Percentiles rank a stretch among this genome's conserved stretches.
phyloP scores from a whole-genome alignment of 176 grass and related monocot species.

The bread wheat (Triticum aestivum) region DNA sequence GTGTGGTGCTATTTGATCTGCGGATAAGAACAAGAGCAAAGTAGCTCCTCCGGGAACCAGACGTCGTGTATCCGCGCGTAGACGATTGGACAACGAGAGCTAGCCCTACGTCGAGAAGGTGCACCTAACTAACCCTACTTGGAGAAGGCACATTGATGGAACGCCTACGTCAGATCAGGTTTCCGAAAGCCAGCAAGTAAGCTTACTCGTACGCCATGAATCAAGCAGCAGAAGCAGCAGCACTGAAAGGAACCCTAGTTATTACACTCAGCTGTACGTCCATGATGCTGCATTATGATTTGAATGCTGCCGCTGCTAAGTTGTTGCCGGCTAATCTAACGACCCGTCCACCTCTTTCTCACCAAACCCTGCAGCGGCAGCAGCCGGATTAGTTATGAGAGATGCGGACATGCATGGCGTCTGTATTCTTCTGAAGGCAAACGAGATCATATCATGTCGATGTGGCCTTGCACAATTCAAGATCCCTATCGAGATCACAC shows the following conservation, averaged over 20 bases:
- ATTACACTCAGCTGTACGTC: not conserved
- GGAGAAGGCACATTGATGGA: not conserved
- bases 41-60: too few relatives aligned
- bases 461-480: not conserved
- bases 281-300: constrained; percentile 6
- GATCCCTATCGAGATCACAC: not conserved
- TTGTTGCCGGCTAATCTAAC: constrained; percentile 4
- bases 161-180: not conserved
- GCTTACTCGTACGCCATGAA: not conserved
- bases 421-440: not conserved
- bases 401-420: not conserved
- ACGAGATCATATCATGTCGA: too few relatives aligned
- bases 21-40: too few relatives aligned
- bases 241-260: not conserved
- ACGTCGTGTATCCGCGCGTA: not conserved
- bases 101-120: not conserved
- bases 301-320: constrained; percentile 14
- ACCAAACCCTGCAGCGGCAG: constrained; percentile 13
- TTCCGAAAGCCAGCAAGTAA: not conserved
- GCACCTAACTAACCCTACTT: not conserved
- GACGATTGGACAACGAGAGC: not conserved
- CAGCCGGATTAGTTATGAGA: not conserved
- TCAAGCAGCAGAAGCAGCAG: too few relatives aligned
- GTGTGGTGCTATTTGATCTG: too few relatives aligned
- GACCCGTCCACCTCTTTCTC: not conserved